Base-by-base conservation (phyloP, 1,284 basidiomycete species). In the Melampsora americana region DNA sequence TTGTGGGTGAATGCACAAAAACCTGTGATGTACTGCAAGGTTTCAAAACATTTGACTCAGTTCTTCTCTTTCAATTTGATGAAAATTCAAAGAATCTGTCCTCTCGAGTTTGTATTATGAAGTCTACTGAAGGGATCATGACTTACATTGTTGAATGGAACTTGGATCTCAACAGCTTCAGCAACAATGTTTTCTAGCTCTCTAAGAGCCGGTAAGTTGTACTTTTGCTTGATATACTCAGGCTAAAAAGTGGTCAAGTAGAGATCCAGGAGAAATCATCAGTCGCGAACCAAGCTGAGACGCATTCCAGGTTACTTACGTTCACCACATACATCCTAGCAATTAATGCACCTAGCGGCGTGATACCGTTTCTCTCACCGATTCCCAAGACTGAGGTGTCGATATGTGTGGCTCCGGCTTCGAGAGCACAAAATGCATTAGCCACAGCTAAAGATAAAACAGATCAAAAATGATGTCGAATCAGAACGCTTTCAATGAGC, bases 1-100 rank as follows among this genome's bases (percentile, higher is more conserved):
- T 99, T 99, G 90, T 99, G 96, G 32, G 96, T 99, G 86, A 99
- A 99, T 23, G 96, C 96, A 83, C 96, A 99, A 86, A 98, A 99
- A 39, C 96, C 96, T 75, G 87, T 88, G 80, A 88, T 87, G 82
- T 86, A 84, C 85, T 85, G 83, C 84, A 84, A 81, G 81, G 81
- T 68, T n/a, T 28, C 26, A 20, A 32, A 32, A 11, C 23, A 39
- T 26, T 11, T 50, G 23, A 5, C 18, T 80, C 81, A 81, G 72
- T 82, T 82, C 90, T 91, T 78, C n/a, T 42, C 14, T 44, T 44
- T 44, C 42, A 14, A 14, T 44, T 11, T 14, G 14, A 44, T 16
- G 42, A 44, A 44, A n/a, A 42, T 9, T 44, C 4, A 12, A 14
- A 44, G 42, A 9, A 35, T 35, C 35, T 35, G 9, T 35, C 3